These are phyloP conservation scores for Silene noctiflora DNA, from an alignment of 179 eudicot genomes.

Conservation along the genomic window DNA sequence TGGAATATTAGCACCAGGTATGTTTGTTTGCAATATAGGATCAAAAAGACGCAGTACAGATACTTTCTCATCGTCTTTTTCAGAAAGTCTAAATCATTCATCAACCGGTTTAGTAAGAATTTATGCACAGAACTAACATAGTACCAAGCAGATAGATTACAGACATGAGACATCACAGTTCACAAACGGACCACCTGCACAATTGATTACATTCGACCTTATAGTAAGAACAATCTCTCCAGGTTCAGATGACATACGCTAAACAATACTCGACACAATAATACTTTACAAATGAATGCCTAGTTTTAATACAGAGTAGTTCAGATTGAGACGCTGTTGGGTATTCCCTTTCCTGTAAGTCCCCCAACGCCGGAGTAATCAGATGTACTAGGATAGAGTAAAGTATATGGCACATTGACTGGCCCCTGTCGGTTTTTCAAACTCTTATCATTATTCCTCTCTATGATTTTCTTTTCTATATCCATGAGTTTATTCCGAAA, in stretches of 20 bases:
- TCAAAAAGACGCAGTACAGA: no score
- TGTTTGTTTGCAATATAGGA: no score
- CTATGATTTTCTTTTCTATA: constrained; percentile 38
- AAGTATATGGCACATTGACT: constrained; percentile 43
- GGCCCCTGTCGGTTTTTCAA: constrained; percentile 45
- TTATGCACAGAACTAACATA: background rate
- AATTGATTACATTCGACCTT: background rate
- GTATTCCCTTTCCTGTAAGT: constrained; percentile 48
- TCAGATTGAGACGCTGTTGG: constrained; percentile 49
- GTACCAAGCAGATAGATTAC: no score
- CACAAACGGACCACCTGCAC: background rate
- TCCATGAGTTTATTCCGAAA: constrained; percentile 31
- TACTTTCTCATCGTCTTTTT: no score
- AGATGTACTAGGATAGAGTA: constrained; percentile 44
- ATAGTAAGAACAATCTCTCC: background rate
- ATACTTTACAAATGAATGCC: constrained; percentile 6
- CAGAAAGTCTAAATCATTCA: no score
- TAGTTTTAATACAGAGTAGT: background rate
- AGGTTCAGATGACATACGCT: background rate
- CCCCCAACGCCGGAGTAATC: constrained; percentile 38
- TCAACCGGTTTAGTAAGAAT: no score
- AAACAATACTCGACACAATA: background rate
- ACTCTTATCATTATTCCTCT: constrained; percentile 35
- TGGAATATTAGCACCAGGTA: no score
- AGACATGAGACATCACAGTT: background rate